These are phyloP conservation scores for Dicorynia guianensis DNA, from an alignment of 306 rosid species.

Conservation along the genomic window DNA sequence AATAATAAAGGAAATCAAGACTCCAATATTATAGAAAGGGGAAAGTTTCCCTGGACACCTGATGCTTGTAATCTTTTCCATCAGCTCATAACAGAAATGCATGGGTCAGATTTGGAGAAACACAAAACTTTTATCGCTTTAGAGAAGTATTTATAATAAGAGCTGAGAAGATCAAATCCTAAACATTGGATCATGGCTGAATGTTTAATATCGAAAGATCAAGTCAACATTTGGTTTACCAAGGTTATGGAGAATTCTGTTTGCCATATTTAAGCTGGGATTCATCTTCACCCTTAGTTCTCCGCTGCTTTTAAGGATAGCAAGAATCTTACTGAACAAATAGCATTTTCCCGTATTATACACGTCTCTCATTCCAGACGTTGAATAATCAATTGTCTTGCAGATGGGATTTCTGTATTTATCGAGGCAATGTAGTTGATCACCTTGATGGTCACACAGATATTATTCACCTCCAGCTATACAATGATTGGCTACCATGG, in stretches of 20 bases:
- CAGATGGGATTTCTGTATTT: conserved; percentile 94
- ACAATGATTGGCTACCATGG: conserved; percentile 92
- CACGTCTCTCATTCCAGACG: conserved; percentile 36
- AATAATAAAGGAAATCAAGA: no score
- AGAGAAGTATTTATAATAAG: not conserved
- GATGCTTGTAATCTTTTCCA: no score
- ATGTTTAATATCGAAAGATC: not conserved
- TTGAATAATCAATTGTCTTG: conserved; percentile 49
- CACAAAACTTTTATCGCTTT: not conserved
- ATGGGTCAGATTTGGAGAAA: no score
- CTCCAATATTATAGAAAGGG: no score
- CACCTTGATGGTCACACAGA: conserved; percentile 94
- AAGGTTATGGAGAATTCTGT: no score
- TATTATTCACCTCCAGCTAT: conserved; percentile 67
- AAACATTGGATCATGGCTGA: not conserved
- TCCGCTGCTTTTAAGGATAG: not conserved
- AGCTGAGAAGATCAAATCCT: not conserved
- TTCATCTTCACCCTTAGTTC: no score
- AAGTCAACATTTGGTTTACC: no score
- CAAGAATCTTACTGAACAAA: not conserved
- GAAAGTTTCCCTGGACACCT: no score
- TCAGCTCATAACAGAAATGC: no score
- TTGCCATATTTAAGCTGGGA: no score
- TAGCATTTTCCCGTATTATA: conserved; percentile 10
- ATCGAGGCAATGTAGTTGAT: conserved; percentile 75